Percentiles rank a stretch among this genome's conserved stretches.
Evolutionary conservation across 2,329 filamentous ascomycete species (phyloP).

Genomic region (Elsinoe ampelina): DNA sequence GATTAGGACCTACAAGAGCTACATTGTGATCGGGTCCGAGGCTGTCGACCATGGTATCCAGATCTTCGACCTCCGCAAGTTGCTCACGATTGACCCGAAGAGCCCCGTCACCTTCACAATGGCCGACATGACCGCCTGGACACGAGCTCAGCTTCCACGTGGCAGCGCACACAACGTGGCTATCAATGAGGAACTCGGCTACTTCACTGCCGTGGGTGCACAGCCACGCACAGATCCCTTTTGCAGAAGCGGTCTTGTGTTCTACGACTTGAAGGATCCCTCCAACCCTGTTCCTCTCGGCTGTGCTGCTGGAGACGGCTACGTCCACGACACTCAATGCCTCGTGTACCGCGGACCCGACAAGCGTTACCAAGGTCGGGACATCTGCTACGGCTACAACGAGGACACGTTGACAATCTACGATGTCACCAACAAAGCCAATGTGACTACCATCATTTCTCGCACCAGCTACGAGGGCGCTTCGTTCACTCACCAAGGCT

Average conservation of each 20-base stretch:
- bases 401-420: conserved; percentile 37
- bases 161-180: conserved; percentile 48
- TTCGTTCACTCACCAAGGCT: conserved; percentile 46
- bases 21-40: conserved; percentile 37
- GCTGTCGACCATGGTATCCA: conserved; percentile 48
- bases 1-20: conserved; percentile 37
- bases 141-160: not conserved
- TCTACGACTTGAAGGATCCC: conserved; percentile 44
- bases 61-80: conserved; percentile 53
- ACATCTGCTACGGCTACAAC: conserved; percentile 47
- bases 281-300: conserved; percentile 41
- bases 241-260: conserved; percentile 44
- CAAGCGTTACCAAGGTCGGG: conserved; percentile 34
- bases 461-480: conserved; percentile 41
- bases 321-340: conserved; percentile 50
- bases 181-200: conserved; percentile 40
- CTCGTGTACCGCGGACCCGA: conserved; percentile 44
- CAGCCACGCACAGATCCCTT: conserved; percentile 34
- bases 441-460: conserved; percentile 35
- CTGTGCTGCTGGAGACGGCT: conserved; percentile 43
- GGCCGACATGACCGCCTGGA: not conserved
- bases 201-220: conserved; percentile 36
- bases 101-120: conserved; percentile 29
- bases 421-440: conserved; percentile 39
- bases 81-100: conserved; percentile 40